Base-by-base conservation (phyloP, 768 basidiomycete species). In the Leccinum ochraceum region DNA sequence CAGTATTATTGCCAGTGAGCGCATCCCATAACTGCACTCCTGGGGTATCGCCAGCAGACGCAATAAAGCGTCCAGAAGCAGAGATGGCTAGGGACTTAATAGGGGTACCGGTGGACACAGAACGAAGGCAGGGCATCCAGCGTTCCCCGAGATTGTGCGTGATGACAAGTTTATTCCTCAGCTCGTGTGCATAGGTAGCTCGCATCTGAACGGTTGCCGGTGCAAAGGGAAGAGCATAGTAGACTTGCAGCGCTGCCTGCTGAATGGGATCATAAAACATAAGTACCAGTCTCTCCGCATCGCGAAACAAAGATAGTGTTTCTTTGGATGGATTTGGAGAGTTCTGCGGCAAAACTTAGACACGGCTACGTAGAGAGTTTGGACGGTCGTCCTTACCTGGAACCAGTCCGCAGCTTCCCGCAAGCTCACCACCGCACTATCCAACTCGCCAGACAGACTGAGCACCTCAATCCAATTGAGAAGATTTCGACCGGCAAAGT, bases 31-130 rank as follows among this genome's bases (percentile, higher is more conserved):
- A n/a, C 24, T 66, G 65, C 36, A 69, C 65, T 42, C 64, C 65
- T 65, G 92, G 89, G 11, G 26, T 30, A 16, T 50, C 60, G 44
- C 62, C 62, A 30, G 61, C 65, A 6, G 67, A 64, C 8, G 67
- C 67, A 28, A 66, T 63, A 39, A 62, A 44, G 10, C 56, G 55
- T 13, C 68, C 67, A 46, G 65, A 63, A 57, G 60, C 24, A 62
- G 62, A 67, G 50, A 63, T 57, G 20, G 58, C 60, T 32, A 68
- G 63, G 28, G 65, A 69, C 44, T 56, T 48, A 9, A 69, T 36
- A 13, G 42, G 8, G 39, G 22, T 16, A 22, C 56, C 60, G 9
- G 60, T 61, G 42, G 49, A 55, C 7, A 67, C 60, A 9, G 60
- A 64, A 36, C 60, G 63, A 56, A 60, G n/a, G 39, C 66, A 62